phyloP scores from a whole-genome alignment of 2,329 filamentous ascomycete species.

The Corniculantispora saksenae region DNA sequence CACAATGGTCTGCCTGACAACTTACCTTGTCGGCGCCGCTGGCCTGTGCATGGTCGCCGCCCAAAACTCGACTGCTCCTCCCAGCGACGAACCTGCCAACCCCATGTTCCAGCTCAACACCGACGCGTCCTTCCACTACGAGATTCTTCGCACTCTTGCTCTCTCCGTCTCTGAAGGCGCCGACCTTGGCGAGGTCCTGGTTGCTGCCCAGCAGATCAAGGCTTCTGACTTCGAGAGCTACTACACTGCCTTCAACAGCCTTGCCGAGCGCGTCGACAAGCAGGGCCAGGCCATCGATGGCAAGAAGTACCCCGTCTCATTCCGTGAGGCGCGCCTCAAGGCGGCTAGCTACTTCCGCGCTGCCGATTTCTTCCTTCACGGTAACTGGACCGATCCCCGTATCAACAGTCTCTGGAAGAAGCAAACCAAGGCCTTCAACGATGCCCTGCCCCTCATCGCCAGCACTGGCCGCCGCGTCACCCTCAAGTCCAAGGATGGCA shows the following conservation, averaged over 20 bases:
- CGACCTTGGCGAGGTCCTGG: conserved; percentile 36
- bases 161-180: conserved; percentile 28
- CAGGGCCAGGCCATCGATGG: conserved; percentile 25
- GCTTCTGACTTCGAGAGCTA: conserved; percentile 29
- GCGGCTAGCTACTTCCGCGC: conserved; percentile 44
- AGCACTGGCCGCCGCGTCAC: conserved; percentile 38
- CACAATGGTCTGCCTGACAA: conserved; percentile 11
- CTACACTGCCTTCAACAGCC: conserved; percentile 24
- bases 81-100: neutral
- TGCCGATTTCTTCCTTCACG: conserved; percentile 44
- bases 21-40: neutral
- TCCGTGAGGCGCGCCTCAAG: conserved; percentile 33
- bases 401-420: conserved; percentile 40
- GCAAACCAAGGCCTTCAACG: conserved; percentile 39
- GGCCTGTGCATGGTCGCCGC: conserved; percentile 7
- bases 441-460: conserved; percentile 36
- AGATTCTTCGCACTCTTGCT: conserved; percentile 28
- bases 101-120: conserved; percentile 26
- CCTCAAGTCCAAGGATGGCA: conserved; percentile 29
- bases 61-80: conserved; percentile 3
- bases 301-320: conserved; percentile 28
- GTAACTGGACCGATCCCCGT: conserved; percentile 41
- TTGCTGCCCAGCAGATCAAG: conserved; percentile 29
- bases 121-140: conserved; percentile 28
- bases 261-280: conserved; percentile 27